Evolutionary conservation across 768 basidiomycete genomes (phyloP).

Genomic region (Hebeloma cylindrosporum): DNA sequence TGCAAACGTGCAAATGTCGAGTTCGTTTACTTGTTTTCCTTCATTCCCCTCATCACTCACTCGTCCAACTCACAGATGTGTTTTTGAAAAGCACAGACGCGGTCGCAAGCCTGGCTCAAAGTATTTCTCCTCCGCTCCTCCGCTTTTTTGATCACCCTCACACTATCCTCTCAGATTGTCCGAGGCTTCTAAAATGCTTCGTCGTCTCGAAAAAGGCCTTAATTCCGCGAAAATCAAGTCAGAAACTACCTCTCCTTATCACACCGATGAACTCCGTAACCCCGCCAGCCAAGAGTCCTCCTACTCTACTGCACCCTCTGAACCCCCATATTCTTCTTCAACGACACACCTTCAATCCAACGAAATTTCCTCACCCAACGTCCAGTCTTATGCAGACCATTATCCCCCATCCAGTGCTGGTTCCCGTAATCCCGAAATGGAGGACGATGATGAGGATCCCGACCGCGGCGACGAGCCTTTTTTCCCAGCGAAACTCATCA

Average conservation of each 20-base stretch:
- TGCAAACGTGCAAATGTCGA: conserved; percentile 80
- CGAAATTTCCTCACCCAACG: conserved; percentile 49
- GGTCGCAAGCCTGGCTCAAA: conserved; percentile 90
- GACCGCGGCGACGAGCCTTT: conserved; percentile 63
- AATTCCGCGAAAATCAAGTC: conserved; percentile 75
- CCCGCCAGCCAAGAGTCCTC: conserved; percentile 29
- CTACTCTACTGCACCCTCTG: conserved; percentile 29
- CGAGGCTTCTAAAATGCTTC: conserved; percentile 87
- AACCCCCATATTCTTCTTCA: conserved; percentile 34
- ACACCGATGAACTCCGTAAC: conserved; percentile 32
- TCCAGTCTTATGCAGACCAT: conserved; percentile 36
- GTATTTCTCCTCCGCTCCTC: conserved; percentile 40
- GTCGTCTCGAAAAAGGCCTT: conserved; percentile 81
- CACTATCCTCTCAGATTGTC: conserved; percentile 54
- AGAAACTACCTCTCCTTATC: conserved; percentile 37
- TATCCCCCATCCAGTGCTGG: conserved; percentile 37
- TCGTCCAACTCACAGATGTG: conserved; percentile 48
- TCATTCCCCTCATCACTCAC: conserved; percentile 11
- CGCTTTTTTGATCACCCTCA: conserved; percentile 13
- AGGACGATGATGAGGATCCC: conserved; percentile 69
- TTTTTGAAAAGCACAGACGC: conserved; percentile 88
- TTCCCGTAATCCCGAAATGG: conserved; percentile 45
- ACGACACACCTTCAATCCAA: conserved; percentile 42
- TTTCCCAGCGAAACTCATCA: conserved; percentile 75
- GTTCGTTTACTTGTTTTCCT: conserved; percentile 39